Evolutionary conservation across 208 protist genomes (phyloP), one percentile per base, ranked within the genome.

Genomic region (Naegleria gruberi): DNA sequence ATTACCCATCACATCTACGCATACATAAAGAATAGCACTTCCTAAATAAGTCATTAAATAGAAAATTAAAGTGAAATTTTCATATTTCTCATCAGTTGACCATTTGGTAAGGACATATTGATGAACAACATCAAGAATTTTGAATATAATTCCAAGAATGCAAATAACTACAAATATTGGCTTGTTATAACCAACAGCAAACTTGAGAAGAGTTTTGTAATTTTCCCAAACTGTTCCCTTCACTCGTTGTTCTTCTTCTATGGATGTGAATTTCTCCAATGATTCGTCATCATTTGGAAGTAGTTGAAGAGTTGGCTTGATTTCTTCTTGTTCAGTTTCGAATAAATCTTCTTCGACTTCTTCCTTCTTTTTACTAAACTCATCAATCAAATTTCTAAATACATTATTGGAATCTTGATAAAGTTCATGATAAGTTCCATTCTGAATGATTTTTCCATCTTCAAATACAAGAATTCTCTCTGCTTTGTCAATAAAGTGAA

Each of bases 401-500:
- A n/a, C n/a, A n/a, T n/a, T n/a, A 43, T 45, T 89, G 85, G 8
- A 42, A 19, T 85, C 23, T 8, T 90, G 51, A 8, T 34, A n/a
- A 0, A 90, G 30, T 42, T 77, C 30, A 37, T 40, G 1, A 77
- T 42, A 85, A 7, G 81, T 83, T 19, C 93, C 92, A 51, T 85
- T 7, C 44, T 93, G 51, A 10, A 83, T 89, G 43, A 97, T 93
- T 0, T 87, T 51, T 12, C 96, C 95, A 19, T 94, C 91, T 12
- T 93, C 89, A 82, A 98, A 44, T 0, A 97, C 93, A 37, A 99
- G 91, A 83, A 99, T 94, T 47, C 94, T 90, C 84, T 98, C 96
- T 23, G 91, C 96, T 0, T 77, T 77, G 6, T 77, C 74, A n/a
- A 98, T 83, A n/a, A 97, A 94, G 89, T 99, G 97, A 41, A 98